Evolutionary conservation across 257 asterid species (phyloP).

Genomic region (Fraxinus cuspidata): DNA sequence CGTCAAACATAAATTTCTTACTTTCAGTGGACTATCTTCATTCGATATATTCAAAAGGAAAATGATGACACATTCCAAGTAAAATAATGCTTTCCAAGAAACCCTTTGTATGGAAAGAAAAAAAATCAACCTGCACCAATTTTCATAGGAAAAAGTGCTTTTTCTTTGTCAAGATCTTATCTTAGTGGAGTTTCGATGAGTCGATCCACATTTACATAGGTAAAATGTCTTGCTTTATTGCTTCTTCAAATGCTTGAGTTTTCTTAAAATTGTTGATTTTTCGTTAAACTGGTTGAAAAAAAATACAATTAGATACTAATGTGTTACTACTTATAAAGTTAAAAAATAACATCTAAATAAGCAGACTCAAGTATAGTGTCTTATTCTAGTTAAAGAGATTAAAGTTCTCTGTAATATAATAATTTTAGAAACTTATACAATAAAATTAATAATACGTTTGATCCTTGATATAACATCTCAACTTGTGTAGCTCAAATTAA

Average conservation of each 20-base stretch:
- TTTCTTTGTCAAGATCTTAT: not conserved
- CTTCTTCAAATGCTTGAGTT: not conserved
- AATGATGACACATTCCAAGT: conserved; percentile 24
- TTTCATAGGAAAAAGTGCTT: not conserved
- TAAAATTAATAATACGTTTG: no score
- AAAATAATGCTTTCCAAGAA: not conserved
- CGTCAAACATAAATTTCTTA: not conserved
- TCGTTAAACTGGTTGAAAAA: not conserved
- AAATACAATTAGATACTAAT: no score
- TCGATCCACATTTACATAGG: no score
- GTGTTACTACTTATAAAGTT: no score
- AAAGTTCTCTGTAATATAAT: no score
- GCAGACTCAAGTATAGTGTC: no score
- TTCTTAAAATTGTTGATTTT: not conserved
- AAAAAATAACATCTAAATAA: no score
- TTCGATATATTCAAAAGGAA: conserved; percentile 26
- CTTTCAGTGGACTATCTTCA: conserved; percentile 27
- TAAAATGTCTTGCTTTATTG: not conserved
- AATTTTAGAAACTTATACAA: no score
- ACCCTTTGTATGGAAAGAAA: no score
- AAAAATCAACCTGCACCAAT: not conserved
- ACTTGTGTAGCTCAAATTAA: no score
- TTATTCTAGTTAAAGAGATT: no score
- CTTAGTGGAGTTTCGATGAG: not conserved
- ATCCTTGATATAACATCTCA: no score